phyloP scores from a whole-genome alignment of 108 stramenopile genomes.

The Nitzschia sp. region DNA sequence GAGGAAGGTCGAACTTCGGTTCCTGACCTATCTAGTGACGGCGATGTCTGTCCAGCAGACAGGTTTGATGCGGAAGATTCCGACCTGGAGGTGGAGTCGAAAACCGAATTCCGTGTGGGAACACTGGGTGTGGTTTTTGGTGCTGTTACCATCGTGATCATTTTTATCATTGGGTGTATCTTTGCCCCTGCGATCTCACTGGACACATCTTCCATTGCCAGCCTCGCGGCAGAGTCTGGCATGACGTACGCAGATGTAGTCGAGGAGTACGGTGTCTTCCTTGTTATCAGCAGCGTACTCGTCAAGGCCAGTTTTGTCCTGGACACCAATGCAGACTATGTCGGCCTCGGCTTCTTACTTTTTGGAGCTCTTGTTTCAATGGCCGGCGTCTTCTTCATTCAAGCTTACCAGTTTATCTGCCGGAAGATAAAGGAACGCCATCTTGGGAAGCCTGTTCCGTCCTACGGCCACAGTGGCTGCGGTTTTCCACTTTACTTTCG shows the following conservation, averaged over 20 bases:
- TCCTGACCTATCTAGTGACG: not conserved
- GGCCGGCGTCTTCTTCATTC: slow-evolving; percentile 23
- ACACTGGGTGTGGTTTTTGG: slow-evolving; percentile 25
- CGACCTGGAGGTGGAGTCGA: not conserved
- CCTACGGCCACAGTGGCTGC: slow-evolving; percentile 33
- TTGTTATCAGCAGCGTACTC: slow-evolving; percentile 36
- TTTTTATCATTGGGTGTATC: slow-evolving; percentile 41
- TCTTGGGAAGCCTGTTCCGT: slow-evolving; percentile 5
- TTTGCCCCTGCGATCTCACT: slow-evolving; percentile 45
- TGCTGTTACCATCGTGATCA: slow-evolving; percentile 29
- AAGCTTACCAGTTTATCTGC: slow-evolving; percentile 24
- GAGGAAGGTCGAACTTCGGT: not conserved
- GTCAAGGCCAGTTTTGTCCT: slow-evolving; percentile 42
- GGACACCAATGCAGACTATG: slow-evolving; percentile 36
- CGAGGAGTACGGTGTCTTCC: slow-evolving; percentile 42
- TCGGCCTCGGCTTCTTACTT: slow-evolving; percentile 44
- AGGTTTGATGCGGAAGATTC: not conserved
- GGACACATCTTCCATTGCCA: slow-evolving; percentile 29
- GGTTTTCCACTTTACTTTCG: slow-evolving; percentile 38
- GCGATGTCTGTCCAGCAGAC: not conserved
- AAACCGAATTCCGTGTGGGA: slow-evolving; percentile 24
- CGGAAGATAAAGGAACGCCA: slow-evolving; percentile 19
- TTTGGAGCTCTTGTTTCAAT: slow-evolving; percentile 27
- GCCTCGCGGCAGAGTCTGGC: slow-evolving; percentile 41
- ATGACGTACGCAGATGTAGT: slow-evolving; percentile 41